phyloP scores from a whole-genome alignment of 352 stramenopile species.

The Phytopythium kandeliae region DNA sequence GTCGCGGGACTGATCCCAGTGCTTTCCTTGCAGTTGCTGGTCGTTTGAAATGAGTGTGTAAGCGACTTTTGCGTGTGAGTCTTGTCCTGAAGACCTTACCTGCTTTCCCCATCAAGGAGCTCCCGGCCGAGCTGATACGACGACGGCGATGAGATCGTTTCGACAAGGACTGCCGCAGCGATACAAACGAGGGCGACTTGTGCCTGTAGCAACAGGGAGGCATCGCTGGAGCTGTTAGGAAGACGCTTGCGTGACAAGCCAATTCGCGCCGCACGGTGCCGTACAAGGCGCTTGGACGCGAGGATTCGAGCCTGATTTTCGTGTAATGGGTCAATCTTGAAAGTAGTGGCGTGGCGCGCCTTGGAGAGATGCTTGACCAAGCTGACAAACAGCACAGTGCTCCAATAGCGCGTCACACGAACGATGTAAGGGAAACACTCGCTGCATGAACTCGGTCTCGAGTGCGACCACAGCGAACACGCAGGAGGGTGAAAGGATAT shows the following conservation, averaged over 20 bases:
- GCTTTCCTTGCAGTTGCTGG: conserved; percentile 24
- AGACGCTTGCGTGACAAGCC: too few species aligned
- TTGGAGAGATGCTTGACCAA: conserved; percentile 9
- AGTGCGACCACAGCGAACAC: neutral
- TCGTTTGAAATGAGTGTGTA: too few species aligned
- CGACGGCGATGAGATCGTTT: conserved; percentile 38
- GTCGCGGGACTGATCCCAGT: conserved; percentile 14
- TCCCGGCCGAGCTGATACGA: conserved; percentile 33
- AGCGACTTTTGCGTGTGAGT: too few species aligned
- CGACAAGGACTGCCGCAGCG: conserved; percentile 22
- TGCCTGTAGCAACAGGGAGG: conserved; percentile 15
- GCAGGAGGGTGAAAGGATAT: conserved; percentile 50
- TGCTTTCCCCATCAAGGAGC: conserved; percentile 24
- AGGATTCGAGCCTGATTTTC: neutral
- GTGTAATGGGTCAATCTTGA: neutral
- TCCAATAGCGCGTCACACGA: conserved; percentile 1
- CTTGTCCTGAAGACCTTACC: conserved; percentile 15
- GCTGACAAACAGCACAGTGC: conserved; percentile 49
- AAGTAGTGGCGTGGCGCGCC: too few species aligned
- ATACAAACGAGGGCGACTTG: conserved; percentile 22
- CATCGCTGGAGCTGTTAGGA: too few species aligned
- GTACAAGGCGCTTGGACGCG: conserved; percentile 22
- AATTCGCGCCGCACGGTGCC: neutral
- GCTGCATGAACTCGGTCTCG: neutral
- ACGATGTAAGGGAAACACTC: conserved; percentile 24